Conservation (phyloP, 1,139 yeast genomes). For the Debaryomyces sp. region DNA sequence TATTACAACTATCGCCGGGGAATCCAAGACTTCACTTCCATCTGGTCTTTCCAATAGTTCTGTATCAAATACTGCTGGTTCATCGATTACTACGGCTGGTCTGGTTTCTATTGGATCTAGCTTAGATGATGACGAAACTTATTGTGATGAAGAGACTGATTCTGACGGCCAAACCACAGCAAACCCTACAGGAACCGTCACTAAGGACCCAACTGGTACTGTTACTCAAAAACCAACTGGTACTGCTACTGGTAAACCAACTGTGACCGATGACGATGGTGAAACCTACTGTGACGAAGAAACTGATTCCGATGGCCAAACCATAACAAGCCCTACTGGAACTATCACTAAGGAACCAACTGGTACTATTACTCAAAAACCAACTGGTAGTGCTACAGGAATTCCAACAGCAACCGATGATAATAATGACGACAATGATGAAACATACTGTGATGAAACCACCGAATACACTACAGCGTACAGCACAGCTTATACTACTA, state of each 20-base stretch:
- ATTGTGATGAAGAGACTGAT: conserved; percentile 9
- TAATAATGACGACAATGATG: conserved; percentile 1
- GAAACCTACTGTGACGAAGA: conserved; percentile 9
- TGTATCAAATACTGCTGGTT: not conserved
- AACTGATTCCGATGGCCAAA: not conserved
- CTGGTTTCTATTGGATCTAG: not conserved
- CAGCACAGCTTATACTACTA: conserved; percentile 5
- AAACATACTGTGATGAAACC: conserved; percentile 6
- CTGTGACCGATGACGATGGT: conserved; percentile 1
- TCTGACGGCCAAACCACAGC: not conserved
- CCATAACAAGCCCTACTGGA: not conserved
- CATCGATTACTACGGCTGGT: not conserved
- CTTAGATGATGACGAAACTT: conserved; percentile 7
- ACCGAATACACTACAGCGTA: conserved; percentile 3
- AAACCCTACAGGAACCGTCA: not conserved
- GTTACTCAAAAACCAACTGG: not conserved
- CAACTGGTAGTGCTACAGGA: not conserved
- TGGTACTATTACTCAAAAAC: not conserved
- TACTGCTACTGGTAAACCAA: not conserved
- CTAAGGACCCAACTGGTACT: not conserved
- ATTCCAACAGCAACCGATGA: not conserved
- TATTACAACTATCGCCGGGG: not conserved
- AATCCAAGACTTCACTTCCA: not conserved
- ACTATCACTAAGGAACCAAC: not conserved
- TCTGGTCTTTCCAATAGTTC: not conserved